Conservation (phyloP, 2,329 filamentous ascomycete genomes). For the Diaporthe velutina region DNA sequence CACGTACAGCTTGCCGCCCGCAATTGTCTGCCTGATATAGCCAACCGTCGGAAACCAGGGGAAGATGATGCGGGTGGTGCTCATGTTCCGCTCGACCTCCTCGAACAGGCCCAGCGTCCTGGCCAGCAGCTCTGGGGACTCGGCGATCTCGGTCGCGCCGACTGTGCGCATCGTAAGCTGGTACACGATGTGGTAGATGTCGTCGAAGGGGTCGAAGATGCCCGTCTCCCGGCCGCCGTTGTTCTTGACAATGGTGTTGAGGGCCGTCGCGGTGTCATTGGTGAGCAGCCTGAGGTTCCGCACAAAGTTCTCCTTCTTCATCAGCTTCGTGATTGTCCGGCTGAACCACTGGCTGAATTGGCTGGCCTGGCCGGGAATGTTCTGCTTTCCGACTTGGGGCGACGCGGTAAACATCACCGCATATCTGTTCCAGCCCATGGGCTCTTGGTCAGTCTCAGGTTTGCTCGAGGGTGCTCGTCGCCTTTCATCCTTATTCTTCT, state of each 20-base stretch:
- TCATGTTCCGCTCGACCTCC: slow-evolving; percentile 58
- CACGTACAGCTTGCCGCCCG: slow-evolving; percentile 61
- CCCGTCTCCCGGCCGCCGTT: slow-evolving; percentile 42
- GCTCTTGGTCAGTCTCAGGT: background rate
- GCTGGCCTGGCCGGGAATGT: slow-evolving; percentile 31
- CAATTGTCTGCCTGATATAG: slow-evolving; percentile 57
- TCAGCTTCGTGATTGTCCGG: slow-evolving; percentile 49
- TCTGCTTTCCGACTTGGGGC: slow-evolving; percentile 42
- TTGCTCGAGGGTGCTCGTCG: too few species aligned
- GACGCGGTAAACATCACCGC: slow-evolving; percentile 48
- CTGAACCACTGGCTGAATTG: slow-evolving; percentile 47
- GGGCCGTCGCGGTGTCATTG: slow-evolving; percentile 53
- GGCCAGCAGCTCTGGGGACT: slow-evolving; percentile 56
- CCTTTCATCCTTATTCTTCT: background rate
- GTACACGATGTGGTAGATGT: slow-evolving; percentile 65
- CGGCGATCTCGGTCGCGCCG: slow-evolving; percentile 65
- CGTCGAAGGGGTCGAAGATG: slow-evolving; percentile 66
- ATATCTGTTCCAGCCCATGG: slow-evolving; percentile 42
- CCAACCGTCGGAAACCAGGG: slow-evolving; percentile 62
- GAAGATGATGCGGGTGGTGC: slow-evolving; percentile 62
- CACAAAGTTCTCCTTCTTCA: slow-evolving; percentile 54
- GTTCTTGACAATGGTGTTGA: slow-evolving; percentile 46
- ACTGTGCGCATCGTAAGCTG: slow-evolving; percentile 69
- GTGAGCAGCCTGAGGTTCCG: slow-evolving; percentile 57
- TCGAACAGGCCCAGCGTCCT: slow-evolving; percentile 60